Base-by-base conservation (phyloP, 139 green algal species). In the Coelastrella sp. region DNA sequence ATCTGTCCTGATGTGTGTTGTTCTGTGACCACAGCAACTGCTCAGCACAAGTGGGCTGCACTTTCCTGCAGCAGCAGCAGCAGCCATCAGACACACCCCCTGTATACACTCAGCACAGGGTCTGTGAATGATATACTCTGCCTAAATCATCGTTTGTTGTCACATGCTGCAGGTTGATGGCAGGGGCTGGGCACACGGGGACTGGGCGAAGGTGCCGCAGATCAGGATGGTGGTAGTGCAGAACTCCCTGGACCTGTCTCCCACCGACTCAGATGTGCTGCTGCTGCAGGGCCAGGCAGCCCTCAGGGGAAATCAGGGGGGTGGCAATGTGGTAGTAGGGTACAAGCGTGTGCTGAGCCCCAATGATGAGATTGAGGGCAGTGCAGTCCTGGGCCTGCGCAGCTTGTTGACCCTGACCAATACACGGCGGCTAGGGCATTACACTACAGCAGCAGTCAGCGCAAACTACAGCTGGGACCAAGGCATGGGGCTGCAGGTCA, bases 251-350 rank as follows among this genome's bases (percentile, higher is more conserved):
- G 82, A 92, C 65, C 15, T 91, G n/a, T 66, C 88, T 6, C 11
- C 87, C 0, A 78, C 25, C 25, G 89, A 80, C 73, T 15, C 70
- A 49, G 89, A 87, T 35, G 56, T 61, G 25, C 11, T 72, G 19
- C 35, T 82, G 7, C 27, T 92, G 61, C 89, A 92, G 61, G 89
- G 89, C 10, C 73, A 85, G 72, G 89, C 89, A 22, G 70, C 73
- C 7, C 82, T 91, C 74, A 12, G 66, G 11, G 49, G 74, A 61
- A 15, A 66, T 14, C 70, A 82, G 66, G 87, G 88, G 68, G 82
- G 80, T 59, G 93, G 92, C 81, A 93, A 85, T 90, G 35, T 95
- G 0, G 76, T 94, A 25, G 92, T 91, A 56, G 93, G 93, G 68
- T 95, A 95, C 90, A 90, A 88, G 82, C 93, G 92, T 58, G 49